phyloP scores from a whole-genome alignment of 1,284 basidiomycete species.

The Blastosporella zonata region DNA sequence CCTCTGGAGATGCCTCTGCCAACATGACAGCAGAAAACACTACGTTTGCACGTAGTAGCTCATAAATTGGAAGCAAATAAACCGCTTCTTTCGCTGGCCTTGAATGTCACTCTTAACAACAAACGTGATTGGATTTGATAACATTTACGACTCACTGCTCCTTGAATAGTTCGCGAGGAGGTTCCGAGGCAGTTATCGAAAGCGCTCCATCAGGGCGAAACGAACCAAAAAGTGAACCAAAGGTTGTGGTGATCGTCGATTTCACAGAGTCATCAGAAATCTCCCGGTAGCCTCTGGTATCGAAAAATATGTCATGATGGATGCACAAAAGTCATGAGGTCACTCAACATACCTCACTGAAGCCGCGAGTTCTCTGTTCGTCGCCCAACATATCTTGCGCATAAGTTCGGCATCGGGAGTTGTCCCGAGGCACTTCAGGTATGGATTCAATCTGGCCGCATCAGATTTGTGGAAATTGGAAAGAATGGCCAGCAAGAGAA shows the following conservation, averaged over 20 bases:
- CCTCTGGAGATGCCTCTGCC: conserved; percentile 31
- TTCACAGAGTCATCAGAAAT: conserved; percentile 49
- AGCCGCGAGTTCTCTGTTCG: conserved; percentile 46
- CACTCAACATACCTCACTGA: conserved; percentile 45
- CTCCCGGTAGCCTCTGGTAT: conserved; percentile 50
- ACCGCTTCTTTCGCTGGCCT: conserved; percentile 63
- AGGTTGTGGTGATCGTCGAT: conserved; percentile 44
- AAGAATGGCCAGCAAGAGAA: conserved; percentile 52
- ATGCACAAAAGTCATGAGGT: background rate
- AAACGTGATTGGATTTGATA: background rate
- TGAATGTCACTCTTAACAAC: conserved; percentile 4
- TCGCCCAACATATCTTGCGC: conserved; percentile 53
- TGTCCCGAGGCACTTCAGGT: conserved; percentile 49
- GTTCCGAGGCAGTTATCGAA: conserved; percentile 41
- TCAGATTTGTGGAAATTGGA: conserved; percentile 69
- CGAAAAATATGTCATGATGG: background rate
- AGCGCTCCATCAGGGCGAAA: conserved; percentile 53
- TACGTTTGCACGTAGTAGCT: conserved; percentile 50
- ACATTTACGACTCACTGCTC: conserved; percentile 38
- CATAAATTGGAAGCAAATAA: conserved; percentile 55
- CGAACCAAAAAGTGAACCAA: conserved; percentile 49
- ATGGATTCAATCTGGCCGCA: conserved; percentile 62
- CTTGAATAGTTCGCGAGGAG: conserved; percentile 53
- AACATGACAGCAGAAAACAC: conserved; percentile 44
- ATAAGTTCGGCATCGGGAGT: conserved; percentile 48